Conservation (phyloP, 768 basidiomycete genomes). For the Leccinum fibrillosum region DNA sequence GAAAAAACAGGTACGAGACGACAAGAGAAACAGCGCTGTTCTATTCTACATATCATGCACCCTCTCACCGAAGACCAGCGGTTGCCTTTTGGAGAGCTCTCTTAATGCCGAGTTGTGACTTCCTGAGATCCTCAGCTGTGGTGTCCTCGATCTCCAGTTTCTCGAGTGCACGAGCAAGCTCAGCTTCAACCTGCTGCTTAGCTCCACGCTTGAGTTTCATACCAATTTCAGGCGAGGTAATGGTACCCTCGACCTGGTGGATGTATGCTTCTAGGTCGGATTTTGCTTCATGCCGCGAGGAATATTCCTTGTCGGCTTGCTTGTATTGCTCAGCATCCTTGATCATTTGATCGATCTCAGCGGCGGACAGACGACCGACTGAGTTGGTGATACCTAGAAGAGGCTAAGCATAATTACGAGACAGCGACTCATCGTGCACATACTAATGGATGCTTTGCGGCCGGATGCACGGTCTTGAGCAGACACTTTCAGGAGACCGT, state of each 20-base stretch:
- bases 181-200: conserved; percentile 90
- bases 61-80: conserved; percentile 73
- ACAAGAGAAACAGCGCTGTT: conserved; percentile 11
- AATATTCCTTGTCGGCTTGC: conserved; percentile 96
- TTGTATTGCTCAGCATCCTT: conserved; percentile 98
- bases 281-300: conserved; percentile 96
- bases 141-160: conserved; percentile 98
- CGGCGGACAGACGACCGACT: conserved; percentile 94
- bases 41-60: conserved; percentile 14
- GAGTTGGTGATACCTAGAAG: conserved; percentile 91
- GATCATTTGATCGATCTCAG: conserved; percentile 99
- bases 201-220: conserved; percentile 99
- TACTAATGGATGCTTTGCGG: conserved; percentile 97
- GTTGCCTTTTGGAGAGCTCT: conserved; percentile 98
- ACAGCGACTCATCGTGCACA: conserved; percentile 28
- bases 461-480: conserved; percentile 98
- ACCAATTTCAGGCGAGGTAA: conserved; percentile 93
- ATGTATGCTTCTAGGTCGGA: conserved; percentile 97
- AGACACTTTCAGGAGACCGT: conserved; percentile 98
- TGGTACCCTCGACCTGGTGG: conserved; percentile 94
- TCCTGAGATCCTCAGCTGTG: conserved; percentile 90
- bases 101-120: conserved; percentile 93
- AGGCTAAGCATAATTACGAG: conserved; percentile 4
- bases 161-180: conserved; percentile 97
- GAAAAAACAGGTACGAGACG: conserved; percentile 16